Evolutionary conservation across 257 asterid genomes (phyloP).

Genomic region (Voacanga thouarsii): DNA sequence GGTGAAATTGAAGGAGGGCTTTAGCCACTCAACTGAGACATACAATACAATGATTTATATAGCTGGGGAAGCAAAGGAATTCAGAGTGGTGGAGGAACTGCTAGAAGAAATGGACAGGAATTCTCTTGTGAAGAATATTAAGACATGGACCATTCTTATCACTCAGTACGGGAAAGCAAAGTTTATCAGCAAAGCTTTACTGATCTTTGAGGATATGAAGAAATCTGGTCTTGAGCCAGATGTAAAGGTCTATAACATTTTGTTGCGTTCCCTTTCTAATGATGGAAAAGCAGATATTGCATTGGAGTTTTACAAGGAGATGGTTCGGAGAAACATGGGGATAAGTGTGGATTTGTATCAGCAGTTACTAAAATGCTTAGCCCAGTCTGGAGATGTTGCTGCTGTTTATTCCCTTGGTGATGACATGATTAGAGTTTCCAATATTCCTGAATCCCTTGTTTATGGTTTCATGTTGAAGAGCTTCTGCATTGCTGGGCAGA

Average conservation of each 20-base stretch:
- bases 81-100: constrained; percentile 53
- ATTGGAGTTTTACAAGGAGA: constrained; percentile 73
- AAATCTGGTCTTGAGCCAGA: constrained; percentile 59
- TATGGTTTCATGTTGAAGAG: constrained; percentile 57
- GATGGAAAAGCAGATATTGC: constrained; percentile 60
- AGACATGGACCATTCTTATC: constrained; percentile 74
- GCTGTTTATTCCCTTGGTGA: constrained; percentile 46
- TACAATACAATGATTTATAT: constrained; percentile 56
- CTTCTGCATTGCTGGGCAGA: constrained; percentile 66
- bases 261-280: constrained; percentile 57
- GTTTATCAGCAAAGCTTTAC: constrained; percentile 53
- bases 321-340: constrained; percentile 44
- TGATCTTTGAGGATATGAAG: constrained; percentile 68
- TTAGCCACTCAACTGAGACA: constrained; percentile 47
- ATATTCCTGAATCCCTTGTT: constrained; percentile 40
- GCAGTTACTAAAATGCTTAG: constrained; percentile 57
- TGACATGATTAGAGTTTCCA: constrained; percentile 46
- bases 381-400: constrained; percentile 46
- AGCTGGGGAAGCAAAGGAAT: constrained; percentile 59
- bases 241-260: constrained; percentile 38
- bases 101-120: constrained; percentile 56
- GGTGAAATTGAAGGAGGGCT: constrained; percentile 50
- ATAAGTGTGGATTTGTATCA: constrained; percentile 41
- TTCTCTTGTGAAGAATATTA: constrained; percentile 45
- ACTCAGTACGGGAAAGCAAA: constrained; percentile 57